These are phyloP conservation scores for Acorus gramineus DNA, from an alignment of 106 monocot species.

Conservation along the genomic window DNA sequence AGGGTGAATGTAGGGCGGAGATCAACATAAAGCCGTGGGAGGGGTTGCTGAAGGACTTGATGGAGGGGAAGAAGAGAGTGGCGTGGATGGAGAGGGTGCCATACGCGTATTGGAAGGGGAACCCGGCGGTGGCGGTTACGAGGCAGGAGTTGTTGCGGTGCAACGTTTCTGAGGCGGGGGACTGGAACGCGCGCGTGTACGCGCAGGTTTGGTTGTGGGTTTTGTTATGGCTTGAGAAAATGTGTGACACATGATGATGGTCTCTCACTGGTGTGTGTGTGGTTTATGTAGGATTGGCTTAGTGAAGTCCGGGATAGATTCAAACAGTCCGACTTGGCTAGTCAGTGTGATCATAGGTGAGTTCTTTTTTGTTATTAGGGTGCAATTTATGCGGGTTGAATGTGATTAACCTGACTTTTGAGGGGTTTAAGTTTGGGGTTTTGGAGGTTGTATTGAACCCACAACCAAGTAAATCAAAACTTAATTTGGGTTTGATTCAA, in stretches of 20 bases:
- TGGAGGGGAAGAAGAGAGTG: slow-evolving; percentile 17
- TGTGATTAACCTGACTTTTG: too few relatives aligned
- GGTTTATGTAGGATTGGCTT: slow-evolving; percentile 17
- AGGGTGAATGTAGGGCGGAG: slow-evolving; percentile 29
- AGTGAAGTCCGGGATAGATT: slow-evolving; percentile 14
- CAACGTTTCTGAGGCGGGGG: slow-evolving; percentile 14
- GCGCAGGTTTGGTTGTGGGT: not conserved
- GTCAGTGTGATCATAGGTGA: slow-evolving; percentile 27
- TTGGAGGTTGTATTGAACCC: too few relatives aligned
- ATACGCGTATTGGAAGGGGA: slow-evolving; percentile 48
- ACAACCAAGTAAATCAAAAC: too few relatives aligned
- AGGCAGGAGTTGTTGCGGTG: slow-evolving; percentile 26
- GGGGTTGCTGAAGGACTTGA: slow-evolving; percentile 21
- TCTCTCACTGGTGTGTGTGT: too few relatives aligned
- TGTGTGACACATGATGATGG: too few relatives aligned
- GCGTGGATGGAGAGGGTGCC: slow-evolving; percentile 35
- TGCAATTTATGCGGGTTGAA: too few relatives aligned
- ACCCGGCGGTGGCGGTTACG: slow-evolving; percentile 1
- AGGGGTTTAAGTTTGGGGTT: too few relatives aligned
- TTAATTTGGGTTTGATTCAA: too few relatives aligned
- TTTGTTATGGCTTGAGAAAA: too few relatives aligned
- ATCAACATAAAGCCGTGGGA: slow-evolving; percentile 49
- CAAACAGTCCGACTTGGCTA: slow-evolving; percentile 16
- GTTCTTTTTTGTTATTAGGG: not conserved
- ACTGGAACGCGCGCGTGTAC: slow-evolving; percentile 37